Base-by-base conservation (phyloP, 805 yeast species). In the Yarrowia sp. region DNA sequence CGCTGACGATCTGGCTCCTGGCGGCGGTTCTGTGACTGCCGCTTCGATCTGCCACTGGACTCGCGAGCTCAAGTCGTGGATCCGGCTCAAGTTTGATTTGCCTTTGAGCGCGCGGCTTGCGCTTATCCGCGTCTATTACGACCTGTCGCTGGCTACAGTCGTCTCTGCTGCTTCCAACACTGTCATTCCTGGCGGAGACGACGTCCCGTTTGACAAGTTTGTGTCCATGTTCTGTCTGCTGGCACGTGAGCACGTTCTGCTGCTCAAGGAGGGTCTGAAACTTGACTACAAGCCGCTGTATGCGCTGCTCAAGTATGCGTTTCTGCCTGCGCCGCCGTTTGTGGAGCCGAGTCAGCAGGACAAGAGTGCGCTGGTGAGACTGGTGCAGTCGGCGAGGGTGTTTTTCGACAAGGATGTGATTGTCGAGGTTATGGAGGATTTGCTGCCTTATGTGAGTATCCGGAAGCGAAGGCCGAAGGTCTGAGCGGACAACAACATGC, bases 21-120 rank as follows among this genome's bases (percentile, higher is more conserved):
- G 44, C 0, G 53, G 53, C 0, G 62, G 62, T 2, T 58, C 51
- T 4, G 62, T 41, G 1, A 44, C 62, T 6, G 62, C 62, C 2
- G 41, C 53, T 5, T 81, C 85, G 46, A 86, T 90, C 7, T 80
- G 86, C 60, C 88, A 87, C 63, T 92, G 97, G 96, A 87, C 97
- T 0, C 85, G 87, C 61, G 97, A 91, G 71, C 78, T 93, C 65
- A 81, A 83, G 56, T 85, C 87, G 39, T 87, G 97, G 82, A 72
- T 90, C 61, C 82, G 81, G 67, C 85, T 87, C 84, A 88, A 89
- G 68, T 84, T 87, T 68, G 87, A 87, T 59, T 79, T 93, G 76
- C 97, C 99, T 0, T 67, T 90, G 12, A 66, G 77, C 1, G 73
- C 85, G 49, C 80, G 91, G 61, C 78, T 84, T 21, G 75, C 82